Base-by-base conservation (phyloP, 306 rosid species). In the Prunus mongolica region DNA sequence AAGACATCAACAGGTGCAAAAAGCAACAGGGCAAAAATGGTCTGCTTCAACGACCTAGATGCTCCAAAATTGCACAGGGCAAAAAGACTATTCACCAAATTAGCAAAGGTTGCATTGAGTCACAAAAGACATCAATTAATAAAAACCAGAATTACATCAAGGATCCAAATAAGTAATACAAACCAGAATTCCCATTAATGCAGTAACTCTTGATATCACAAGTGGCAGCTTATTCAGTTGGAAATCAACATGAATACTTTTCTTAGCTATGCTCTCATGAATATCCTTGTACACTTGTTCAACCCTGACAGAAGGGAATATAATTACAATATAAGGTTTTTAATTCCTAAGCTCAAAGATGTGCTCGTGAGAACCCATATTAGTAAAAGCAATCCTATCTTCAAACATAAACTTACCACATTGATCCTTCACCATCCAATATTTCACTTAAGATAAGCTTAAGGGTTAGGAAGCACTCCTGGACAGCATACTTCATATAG, bases 111-210 rank as follows among this genome's bases (percentile, higher is more conserved):
- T 22, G 47, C 44, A 38, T 12, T 13, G 18, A 64, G 67, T 9
- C 30, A 54, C 73, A 46, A 76, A n/a, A 32, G 30, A 58, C 19
- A 65, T 14, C 55, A 28, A 81, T 32, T 30, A 20, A 78, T 69
- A 56, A 50, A 11, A 46, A 22, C 32, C 72, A 57, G 65, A 76
- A 32, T 57, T 52, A n/a, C 66, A 51, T 57, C 14, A 74, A 57
- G 50, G 75, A 54, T 32, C 66, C 76, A 72, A 34, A 15, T 32
- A 78, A 66, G 9, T 7, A 55, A 64, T 73, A 84, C 95, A 6
- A 71, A 94, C 98, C 98, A 94, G 89, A 84, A 94, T 80, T 54
- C 98, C 97, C 93, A 85, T 90, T 64, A 94, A 75, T 9, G 98
- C 98, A 79, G 96, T 90, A 68, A 89, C 79, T 85, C 98, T 90